Evolutionary conservation across 75 land plant species (phyloP).

Genomic region (Pseudotsuga menziesii): DNA sequence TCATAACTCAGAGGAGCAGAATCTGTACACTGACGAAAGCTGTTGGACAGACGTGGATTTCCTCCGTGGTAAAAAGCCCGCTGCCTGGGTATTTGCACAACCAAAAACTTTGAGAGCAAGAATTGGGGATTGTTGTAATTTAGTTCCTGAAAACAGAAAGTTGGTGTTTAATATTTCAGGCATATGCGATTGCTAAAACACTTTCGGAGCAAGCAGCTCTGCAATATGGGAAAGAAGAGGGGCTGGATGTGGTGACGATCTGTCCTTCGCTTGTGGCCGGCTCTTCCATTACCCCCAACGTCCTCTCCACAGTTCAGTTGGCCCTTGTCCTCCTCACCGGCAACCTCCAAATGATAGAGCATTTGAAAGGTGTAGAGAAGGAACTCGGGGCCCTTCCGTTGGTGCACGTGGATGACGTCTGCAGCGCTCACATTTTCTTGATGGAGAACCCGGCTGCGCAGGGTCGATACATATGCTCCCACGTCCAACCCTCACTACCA

Average conservation of each 20-base stretch:
- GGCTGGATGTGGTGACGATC: conserved; percentile 43
- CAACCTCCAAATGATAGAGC: neutral
- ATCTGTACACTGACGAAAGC: no score
- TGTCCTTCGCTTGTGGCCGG: conserved; percentile 43
- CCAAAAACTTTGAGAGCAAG: no score
- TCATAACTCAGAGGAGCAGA: no score
- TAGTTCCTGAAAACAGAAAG: neutral
- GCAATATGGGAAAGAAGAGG: conserved; percentile 38
- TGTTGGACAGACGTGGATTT: no score
- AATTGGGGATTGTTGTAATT: no score
- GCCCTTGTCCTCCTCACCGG: conserved; percentile 64
- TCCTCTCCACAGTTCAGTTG: conserved; percentile 56
- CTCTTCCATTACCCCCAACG: conserved; percentile 34
- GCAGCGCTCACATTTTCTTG: conserved; percentile 58
- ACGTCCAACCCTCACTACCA: conserved; percentile 5
- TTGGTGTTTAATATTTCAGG: conserved; percentile 13
- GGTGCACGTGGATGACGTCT: conserved; percentile 80
- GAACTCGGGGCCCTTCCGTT: conserved; percentile 46
- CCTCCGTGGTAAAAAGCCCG: no score
- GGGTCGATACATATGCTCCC: conserved; percentile 69
- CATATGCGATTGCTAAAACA: conserved; percentile 39
- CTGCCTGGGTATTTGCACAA: no score
- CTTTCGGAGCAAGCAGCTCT: conserved; percentile 46
- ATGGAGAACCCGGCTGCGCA: conserved; percentile 45
- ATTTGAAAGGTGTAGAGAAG: no score